Evolutionary conservation across 805 yeast species (phyloP).

Genomic region (Starmerella tilneyi): DNA sequence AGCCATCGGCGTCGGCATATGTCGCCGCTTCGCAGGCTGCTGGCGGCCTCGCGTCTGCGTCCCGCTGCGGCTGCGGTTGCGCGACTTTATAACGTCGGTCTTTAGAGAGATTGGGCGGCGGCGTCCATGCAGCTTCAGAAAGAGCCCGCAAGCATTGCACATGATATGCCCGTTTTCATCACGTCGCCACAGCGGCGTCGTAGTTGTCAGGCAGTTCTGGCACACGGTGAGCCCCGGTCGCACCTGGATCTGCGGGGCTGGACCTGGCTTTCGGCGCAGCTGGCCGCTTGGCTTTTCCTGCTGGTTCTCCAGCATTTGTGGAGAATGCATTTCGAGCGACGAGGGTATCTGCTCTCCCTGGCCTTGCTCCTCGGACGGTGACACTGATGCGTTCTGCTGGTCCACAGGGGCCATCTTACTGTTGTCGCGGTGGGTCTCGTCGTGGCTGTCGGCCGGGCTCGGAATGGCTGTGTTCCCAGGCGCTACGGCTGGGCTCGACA

Average conservation of each 20-base stretch:
- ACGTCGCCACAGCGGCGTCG: constrained; percentile 93
- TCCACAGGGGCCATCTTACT: neutral
- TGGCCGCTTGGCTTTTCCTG: constrained; percentile 5
- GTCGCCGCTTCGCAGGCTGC: constrained; percentile 12
- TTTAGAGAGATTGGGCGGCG: constrained; percentile 84
- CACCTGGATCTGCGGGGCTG: constrained; percentile 20
- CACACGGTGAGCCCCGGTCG: constrained; percentile 35
- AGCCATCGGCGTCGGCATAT: constrained; percentile 9
- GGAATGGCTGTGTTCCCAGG: constrained; percentile 6
- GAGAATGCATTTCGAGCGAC: neutral
- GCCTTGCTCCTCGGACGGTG: neutral
- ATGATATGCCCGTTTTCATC: constrained; percentile 87
- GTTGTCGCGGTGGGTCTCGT: constrained; percentile 3
- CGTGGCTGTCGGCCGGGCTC: constrained; percentile 11
- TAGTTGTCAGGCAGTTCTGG: constrained; percentile 82
- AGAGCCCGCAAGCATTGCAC: constrained; percentile 95
- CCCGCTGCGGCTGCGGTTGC: constrained; percentile 47
- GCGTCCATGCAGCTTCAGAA: constrained; percentile 85
- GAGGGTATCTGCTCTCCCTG: neutral
- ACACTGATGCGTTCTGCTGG: neutral
- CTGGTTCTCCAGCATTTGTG: neutral
- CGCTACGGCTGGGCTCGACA: constrained; percentile 13
- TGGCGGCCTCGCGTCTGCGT: constrained; percentile 13
- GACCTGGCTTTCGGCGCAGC: constrained; percentile 17
- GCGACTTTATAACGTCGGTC: constrained; percentile 84